A percentile compares a stretch with the other conserved stretches of the same genome.
phyloP scores from a whole-genome alignment of 768 basidiomycete genomes.

The Hemileccinum rubropunctum region DNA sequence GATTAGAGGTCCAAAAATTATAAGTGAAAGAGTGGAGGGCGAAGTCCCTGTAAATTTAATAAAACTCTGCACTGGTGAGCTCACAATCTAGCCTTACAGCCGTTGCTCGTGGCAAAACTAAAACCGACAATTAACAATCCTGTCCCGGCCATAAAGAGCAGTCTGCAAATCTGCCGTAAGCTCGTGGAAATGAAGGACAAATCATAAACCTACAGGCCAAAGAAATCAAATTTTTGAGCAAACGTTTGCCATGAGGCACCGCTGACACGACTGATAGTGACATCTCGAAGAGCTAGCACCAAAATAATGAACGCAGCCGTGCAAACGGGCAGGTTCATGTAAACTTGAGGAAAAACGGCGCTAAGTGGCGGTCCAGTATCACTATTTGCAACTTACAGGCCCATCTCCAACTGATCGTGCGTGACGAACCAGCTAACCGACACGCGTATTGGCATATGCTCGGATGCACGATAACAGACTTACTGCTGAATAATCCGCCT shows the following conservation, averaged over 20 bases:
- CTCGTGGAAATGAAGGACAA: slow-evolving; percentile 12
- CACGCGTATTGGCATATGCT: slow-evolving; percentile 18
- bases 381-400: slow-evolving; percentile 56
- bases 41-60: slow-evolving; percentile 51
- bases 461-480: slow-evolving; percentile 25
- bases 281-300: slow-evolving; percentile 54
- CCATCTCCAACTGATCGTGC: slow-evolving; percentile 71
- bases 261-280: slow-evolving; percentile 44
- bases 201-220: slow-evolving; percentile 61
- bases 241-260: slow-evolving; percentile 58
- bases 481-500: slow-evolving; percentile 81
- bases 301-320: slow-evolving; percentile 57
- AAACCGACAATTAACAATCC: slow-evolving; percentile 76
- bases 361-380: slow-evolving; percentile 16
- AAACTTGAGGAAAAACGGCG: slow-evolving; percentile 48
- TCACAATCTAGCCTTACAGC: slow-evolving; percentile 51
- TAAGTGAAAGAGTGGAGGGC: slow-evolving; percentile 57
- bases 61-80: slow-evolving; percentile 6
- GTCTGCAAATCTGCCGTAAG: slow-evolving; percentile 38
- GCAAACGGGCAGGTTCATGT: slow-evolving; percentile 79
- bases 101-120: slow-evolving; percentile 64
- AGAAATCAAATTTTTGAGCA: slow-evolving; percentile 64
- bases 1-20: slow-evolving; percentile 52
- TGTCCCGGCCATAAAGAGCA: slow-evolving; percentile 74
- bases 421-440: slow-evolving; percentile 29